phyloP scores from a whole-genome alignment of 306 rosid species.

The Malus sylvestris region DNA sequence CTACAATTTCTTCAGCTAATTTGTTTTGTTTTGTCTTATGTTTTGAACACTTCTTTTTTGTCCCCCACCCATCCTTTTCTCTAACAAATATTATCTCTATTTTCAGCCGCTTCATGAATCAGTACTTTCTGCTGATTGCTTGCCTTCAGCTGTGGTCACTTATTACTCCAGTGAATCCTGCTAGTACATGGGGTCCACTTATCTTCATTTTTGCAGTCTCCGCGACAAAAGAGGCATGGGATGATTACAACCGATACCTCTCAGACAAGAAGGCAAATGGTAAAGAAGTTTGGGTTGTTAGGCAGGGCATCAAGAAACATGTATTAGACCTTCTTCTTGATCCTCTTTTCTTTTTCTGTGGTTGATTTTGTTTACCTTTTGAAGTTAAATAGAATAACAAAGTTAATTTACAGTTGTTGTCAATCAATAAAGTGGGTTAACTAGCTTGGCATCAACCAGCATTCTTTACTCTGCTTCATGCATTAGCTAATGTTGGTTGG shows the following conservation, averaged over 20 bases:
- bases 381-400: background rate
- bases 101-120: constrained; percentile 99
- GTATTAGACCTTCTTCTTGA: constrained; percentile 34
- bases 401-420: background rate
- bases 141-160: constrained; percentile 99
- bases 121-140: constrained; percentile 94
- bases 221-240: constrained; percentile 99
- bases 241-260: constrained; percentile 89
- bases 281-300: constrained; percentile 93
- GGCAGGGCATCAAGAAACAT: constrained; percentile 68
- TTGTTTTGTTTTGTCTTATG: background rate
- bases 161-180: constrained; percentile 98
- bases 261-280: constrained; percentile 95
- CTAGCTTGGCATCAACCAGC: background rate
- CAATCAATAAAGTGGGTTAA: background rate
- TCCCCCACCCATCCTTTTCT: background rate
- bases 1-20: background rate
- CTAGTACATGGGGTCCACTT: constrained; percentile 99
- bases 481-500: background rate
- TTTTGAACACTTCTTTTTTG: no score
- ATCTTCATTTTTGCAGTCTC: constrained; percentile 96
- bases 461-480: background rate
- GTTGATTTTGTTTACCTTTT: background rate
- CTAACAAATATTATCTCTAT: constrained; percentile 19
- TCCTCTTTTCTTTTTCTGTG: constrained; percentile 10